phyloP scores from a whole-genome alignment of 192 early-diverging fungal species.

The Backusella luteola region DNA sequence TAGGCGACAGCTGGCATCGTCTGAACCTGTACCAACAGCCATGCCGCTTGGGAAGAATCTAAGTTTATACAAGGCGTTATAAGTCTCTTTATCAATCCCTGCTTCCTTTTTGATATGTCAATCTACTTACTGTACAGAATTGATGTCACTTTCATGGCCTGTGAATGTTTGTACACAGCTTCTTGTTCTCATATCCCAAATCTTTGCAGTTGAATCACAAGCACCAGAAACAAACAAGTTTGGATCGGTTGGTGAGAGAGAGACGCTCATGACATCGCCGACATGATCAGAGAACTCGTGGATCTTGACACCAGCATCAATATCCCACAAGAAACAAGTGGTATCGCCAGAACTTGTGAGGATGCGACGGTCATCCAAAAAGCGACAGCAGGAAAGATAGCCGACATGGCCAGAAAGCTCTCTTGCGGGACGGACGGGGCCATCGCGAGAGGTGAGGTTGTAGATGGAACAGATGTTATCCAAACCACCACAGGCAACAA shows the following conservation, averaged over 20 bases:
- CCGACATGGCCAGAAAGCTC: conserved; percentile 94
- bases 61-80: background rate
- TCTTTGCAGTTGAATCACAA: conserved; percentile 97
- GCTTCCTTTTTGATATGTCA: background rate
- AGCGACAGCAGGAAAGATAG: conserved; percentile 96
- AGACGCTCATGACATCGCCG: conserved; percentile 97
- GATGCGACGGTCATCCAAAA: conserved; percentile 93
- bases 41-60: conserved; percentile 97
- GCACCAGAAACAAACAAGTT: conserved; percentile 97
- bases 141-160: conserved; percentile 96
- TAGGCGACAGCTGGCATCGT: conserved; percentile 95
- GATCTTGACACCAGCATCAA: conserved; percentile 95
- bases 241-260: conserved; percentile 82
- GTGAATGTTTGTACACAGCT: conserved; percentile 97
- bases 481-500: conserved; percentile 97
- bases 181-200: conserved; percentile 98
- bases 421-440: conserved; percentile 88
- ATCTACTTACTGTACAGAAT: conserved; percentile 75
- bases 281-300: conserved; percentile 97
- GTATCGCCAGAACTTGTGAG: conserved; percentile 95
- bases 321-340: conserved; percentile 99
- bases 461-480: conserved; percentile 99
- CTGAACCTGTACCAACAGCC: conserved; percentile 97
- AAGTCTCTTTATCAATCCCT: background rate
- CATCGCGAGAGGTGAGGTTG: conserved; percentile 93